phyloP scores from a whole-genome alignment of 2,329 filamentous ascomycete species.

The Purpureocillium takamizusanense region DNA sequence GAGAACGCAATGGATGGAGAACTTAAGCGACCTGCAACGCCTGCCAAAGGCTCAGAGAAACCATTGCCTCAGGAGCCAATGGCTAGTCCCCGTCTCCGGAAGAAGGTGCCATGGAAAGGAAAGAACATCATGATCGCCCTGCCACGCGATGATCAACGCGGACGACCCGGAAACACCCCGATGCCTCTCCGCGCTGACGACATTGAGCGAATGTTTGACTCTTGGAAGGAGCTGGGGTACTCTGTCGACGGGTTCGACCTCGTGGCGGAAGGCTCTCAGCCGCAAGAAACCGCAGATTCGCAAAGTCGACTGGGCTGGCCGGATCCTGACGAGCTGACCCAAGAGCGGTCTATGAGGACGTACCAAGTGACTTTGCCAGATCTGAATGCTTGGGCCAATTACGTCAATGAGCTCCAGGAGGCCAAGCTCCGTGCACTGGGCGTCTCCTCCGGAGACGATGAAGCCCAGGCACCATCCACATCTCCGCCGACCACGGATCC shows the following conservation, averaged over 20 bases:
- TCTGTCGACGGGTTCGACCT: conserved; percentile 60
- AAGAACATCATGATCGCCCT: conserved; percentile 66
- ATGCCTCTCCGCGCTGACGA: conserved; percentile 46
- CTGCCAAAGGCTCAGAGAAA: conserved; percentile 24
- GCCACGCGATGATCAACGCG: conserved; percentile 58
- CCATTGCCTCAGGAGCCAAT: conserved; percentile 28
- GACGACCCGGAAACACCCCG: conserved; percentile 43
- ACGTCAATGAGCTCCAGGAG: conserved; percentile 76
- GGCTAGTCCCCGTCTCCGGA: conserved; percentile 51
- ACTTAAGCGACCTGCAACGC: conserved; percentile 21
- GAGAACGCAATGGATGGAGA: conserved; percentile 16
- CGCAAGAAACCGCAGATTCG: conserved; percentile 32
- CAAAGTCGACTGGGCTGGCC: conserved; percentile 67
- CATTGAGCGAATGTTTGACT: conserved; percentile 51
- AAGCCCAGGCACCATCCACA: conserved; percentile 52
- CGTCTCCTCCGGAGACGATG: conserved; percentile 70
- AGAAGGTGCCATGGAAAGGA: conserved; percentile 66
- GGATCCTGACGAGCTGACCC: conserved; percentile 44
- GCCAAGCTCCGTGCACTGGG: conserved; percentile 88
- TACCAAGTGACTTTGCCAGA: conserved; percentile 63
- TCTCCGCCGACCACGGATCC: conserved; percentile 57
- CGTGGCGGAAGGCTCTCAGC: conserved; percentile 32
- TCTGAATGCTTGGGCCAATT: conserved; percentile 61
- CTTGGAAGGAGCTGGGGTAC: conserved; percentile 64
- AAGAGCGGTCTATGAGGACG: conserved; percentile 42